Evolutionary conservation across 139 green algal genomes (phyloP).

Genomic region (Chlamydomonas sp.): DNA sequence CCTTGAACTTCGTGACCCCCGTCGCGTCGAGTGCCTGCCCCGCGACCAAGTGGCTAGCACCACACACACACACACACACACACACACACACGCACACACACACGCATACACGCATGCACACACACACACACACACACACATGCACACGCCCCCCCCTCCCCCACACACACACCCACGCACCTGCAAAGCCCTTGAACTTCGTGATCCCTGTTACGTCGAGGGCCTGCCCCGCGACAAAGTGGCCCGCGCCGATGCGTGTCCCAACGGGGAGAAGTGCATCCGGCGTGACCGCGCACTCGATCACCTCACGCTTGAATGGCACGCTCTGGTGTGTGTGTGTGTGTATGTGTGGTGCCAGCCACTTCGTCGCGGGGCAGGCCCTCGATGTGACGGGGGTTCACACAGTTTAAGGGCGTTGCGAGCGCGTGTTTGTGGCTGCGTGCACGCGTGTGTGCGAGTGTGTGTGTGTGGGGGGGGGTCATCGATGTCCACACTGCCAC

Average conservation of each 20-base stretch:
- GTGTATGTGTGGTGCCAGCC: conserved; percentile 40
- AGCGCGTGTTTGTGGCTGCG: too few relatives aligned
- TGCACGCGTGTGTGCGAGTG: too few relatives aligned
- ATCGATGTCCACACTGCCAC: too few relatives aligned
- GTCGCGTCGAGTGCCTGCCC: conserved; percentile 91
- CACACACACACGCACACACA: conserved; percentile 9
- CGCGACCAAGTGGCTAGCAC: conserved; percentile 75
- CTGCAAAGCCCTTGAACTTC: conserved; percentile 92
- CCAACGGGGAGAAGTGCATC: conserved; percentile 85
- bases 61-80: conserved; percentile 14
- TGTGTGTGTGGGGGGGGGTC: too few relatives aligned
- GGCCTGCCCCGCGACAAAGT: conserved; percentile 88
- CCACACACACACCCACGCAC: too few relatives aligned
- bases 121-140: too few relatives aligned
- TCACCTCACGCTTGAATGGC: conserved; percentile 65
- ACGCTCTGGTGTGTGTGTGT: conserved; percentile 28
- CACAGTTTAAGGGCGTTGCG: conserved; percentile 92
- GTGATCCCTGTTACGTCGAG: conserved; percentile 87
- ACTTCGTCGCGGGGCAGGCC: conserved; percentile 88
- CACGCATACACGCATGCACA: too few relatives aligned
- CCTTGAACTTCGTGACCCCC: conserved; percentile 87
- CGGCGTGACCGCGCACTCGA: conserved; percentile 78
- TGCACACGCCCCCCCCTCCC: too few relatives aligned
- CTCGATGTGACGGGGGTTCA: conserved; percentile 87
- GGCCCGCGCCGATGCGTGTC: conserved; percentile 60